Evolutionary conservation across 805 yeast species (phyloP).

Genomic region (Candida parachauliodes): DNA sequence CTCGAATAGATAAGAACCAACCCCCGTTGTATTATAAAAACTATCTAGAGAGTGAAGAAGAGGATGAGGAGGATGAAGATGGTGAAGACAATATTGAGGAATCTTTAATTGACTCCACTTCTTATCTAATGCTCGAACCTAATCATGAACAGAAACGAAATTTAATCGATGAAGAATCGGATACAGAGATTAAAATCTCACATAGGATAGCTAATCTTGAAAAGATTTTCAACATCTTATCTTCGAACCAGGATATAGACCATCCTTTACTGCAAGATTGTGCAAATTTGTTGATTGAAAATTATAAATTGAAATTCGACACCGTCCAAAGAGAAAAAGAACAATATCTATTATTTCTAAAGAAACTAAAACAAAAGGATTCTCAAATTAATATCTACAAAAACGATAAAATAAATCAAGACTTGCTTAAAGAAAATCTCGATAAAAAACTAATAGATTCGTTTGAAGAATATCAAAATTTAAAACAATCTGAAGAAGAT

Average conservation of each 20-base stretch:
- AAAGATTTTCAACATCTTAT: conserved; percentile 66
- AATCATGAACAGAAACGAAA: conserved; percentile 2
- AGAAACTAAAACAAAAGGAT: conserved; percentile 50
- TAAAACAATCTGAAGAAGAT: conserved; percentile 37
- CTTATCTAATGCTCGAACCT: conserved; percentile 11
- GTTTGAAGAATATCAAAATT: conserved; percentile 40
- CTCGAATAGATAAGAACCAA: conserved; percentile 23
- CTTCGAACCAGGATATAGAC: conserved; percentile 68
- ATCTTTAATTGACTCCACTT: conserved; percentile 5
- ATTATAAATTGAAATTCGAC: conserved; percentile 66
- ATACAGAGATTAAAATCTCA: conserved; percentile 34
- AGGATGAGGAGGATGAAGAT: conserved; percentile 13
- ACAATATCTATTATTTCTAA: conserved; percentile 67
- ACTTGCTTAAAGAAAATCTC: conserved; percentile 12
- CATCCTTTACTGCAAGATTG: conserved; percentile 88
- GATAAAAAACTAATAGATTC: conserved; percentile 43
- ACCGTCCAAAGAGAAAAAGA: conserved; percentile 76
- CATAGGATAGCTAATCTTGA: conserved; percentile 51
- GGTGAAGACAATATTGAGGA: conserved; percentile 8
- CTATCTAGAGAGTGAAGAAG: conserved; percentile 29
- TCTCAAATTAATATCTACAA: conserved; percentile 7
- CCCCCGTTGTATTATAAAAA: conserved; percentile 23
- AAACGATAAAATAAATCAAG: conserved; percentile 11
- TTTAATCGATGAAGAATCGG: conserved; percentile 6
- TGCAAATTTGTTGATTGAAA: conserved; percentile 59